Conservation (phyloP, 2,329 filamentous ascomycete genomes). For the Ophiostoma pallidulum region DNA sequence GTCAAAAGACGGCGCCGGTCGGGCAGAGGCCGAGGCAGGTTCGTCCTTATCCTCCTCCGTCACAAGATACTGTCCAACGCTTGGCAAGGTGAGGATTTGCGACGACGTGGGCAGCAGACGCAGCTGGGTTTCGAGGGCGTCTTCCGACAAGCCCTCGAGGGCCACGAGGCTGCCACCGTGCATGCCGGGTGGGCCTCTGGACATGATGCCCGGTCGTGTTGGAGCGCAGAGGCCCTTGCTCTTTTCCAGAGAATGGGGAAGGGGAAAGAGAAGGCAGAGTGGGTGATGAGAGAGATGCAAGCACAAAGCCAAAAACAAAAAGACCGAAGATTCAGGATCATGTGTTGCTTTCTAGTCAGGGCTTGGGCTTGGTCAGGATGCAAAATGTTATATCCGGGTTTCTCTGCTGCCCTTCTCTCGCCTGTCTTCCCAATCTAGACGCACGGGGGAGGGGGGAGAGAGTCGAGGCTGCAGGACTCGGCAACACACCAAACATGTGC, state of each 20-base stretch:
- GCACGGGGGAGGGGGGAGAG: neutral
- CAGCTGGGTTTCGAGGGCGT: constrained; percentile 49
- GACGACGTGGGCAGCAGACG: constrained; percentile 49
- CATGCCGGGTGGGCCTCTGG: neutral
- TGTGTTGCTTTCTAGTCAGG: no score
- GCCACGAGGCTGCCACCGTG: constrained; percentile 45
- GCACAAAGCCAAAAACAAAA: no score
- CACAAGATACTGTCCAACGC: constrained; percentile 37
- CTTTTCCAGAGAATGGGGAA: neutral
- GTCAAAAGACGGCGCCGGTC: constrained; percentile 23
- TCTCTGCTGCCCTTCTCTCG: no score
- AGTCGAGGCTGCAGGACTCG: neutral
- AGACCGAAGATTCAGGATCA: no score
- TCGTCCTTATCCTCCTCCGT: constrained; percentile 21
- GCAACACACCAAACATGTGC: constrained; percentile 5
- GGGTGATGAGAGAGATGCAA: neutral
- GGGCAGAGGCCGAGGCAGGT: neutral
- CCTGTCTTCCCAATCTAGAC: no score
- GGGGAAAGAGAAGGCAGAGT: neutral
- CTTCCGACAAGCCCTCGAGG: constrained; percentile 44
- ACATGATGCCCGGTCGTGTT: constrained; percentile 1
- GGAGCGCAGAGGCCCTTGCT: constrained; percentile 3
- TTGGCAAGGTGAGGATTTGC: constrained; percentile 48
- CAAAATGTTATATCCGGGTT: no score
- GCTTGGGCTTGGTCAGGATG: no score